Conservation (phyloP, 75 land plant genomes). For the Selaginella tamariscina region DNA sequence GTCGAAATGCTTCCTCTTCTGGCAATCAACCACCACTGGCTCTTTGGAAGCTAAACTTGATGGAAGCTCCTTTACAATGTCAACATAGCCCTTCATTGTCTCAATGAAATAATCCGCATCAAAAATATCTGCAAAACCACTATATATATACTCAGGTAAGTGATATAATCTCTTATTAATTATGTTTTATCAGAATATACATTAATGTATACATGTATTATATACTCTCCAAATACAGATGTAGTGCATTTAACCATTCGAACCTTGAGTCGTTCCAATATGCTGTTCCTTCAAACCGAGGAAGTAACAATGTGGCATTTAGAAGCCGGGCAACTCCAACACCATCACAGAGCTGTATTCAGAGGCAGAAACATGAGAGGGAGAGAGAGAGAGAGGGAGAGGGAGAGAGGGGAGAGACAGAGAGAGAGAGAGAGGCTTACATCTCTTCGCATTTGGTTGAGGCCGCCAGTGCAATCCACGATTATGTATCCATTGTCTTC, state of each 20-base stretch:
- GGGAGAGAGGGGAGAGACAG: neutral
- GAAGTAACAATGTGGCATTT: conserved; percentile 81
- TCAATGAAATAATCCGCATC: conserved; percentile 76
- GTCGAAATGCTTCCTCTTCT: conserved; percentile 62
- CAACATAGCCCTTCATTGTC: conserved; percentile 43
- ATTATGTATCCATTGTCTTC: conserved; percentile 55
- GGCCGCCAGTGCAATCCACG: conserved; percentile 82
- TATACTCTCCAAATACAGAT: neutral
- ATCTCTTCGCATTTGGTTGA: conserved; percentile 90
- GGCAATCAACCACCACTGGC: conserved; percentile 54
- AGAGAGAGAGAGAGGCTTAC: conserved; percentile 23
- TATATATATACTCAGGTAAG: conserved; percentile 16
- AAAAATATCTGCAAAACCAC: conserved; percentile 89
- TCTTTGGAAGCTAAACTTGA: conserved; percentile 31
- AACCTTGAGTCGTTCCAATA: conserved; percentile 96
- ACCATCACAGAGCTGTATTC: conserved; percentile 74
- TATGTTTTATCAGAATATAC: too few species aligned
- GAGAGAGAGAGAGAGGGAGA: neutral
- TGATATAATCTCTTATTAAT: neutral
- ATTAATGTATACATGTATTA: too few species aligned
- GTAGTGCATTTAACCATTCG: neutral
- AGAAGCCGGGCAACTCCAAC: conserved; percentile 74
- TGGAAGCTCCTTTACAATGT: conserved; percentile 62
- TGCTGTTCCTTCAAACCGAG: conserved; percentile 70
- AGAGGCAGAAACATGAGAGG: neutral